Conservation (phyloP, 2,329 filamentous ascomycete species). For the Huntiella abstrusa region DNA sequence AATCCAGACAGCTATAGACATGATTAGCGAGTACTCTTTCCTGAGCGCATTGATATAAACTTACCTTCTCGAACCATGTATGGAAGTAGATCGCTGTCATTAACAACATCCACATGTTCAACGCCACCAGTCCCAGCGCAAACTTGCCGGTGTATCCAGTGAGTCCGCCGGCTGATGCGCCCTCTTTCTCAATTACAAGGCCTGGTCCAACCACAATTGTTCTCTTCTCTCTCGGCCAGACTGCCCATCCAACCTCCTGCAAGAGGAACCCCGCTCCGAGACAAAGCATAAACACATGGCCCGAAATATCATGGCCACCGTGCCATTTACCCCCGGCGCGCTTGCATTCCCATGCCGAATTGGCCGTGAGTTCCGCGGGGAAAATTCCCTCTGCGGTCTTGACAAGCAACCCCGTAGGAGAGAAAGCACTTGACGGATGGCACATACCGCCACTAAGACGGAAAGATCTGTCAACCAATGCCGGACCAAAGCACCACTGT, state of each 20-base stretch:
- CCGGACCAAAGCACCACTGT: constrained; percentile 90
- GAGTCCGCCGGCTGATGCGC: constrained; percentile 13
- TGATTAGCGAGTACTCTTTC: constrained; percentile 13
- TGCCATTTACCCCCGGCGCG: constrained; percentile 65
- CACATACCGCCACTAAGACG: constrained; percentile 76
- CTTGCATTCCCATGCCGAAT: constrained; percentile 56
- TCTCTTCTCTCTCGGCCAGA: constrained; percentile 40
- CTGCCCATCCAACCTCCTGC: constrained; percentile 54
- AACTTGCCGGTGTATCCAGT: constrained; percentile 34
- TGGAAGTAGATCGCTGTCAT: constrained; percentile 99
- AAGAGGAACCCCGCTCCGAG: constrained; percentile 64
- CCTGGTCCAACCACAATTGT: constrained; percentile 46
- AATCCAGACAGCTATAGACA: constrained; percentile 31
- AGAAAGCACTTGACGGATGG: constrained; percentile 30
- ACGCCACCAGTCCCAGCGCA: constrained; percentile 40
- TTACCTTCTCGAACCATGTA: constrained; percentile 92
- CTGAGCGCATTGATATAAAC: constrained; percentile 14
- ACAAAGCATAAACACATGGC: constrained; percentile 84
- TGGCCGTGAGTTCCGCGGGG: not conserved
- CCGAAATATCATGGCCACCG: constrained; percentile 92
- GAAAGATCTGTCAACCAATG: constrained; percentile 80
- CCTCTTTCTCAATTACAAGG: constrained; percentile 23
- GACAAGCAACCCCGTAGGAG: constrained; percentile 1
- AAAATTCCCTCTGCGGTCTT: not conserved
- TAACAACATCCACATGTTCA: constrained; percentile 88